Evolutionary conservation across 78 protist species (phyloP), one percentile per base, ranked within the genome.

Genomic region (Planoprotostelium fungivorum): DNA sequence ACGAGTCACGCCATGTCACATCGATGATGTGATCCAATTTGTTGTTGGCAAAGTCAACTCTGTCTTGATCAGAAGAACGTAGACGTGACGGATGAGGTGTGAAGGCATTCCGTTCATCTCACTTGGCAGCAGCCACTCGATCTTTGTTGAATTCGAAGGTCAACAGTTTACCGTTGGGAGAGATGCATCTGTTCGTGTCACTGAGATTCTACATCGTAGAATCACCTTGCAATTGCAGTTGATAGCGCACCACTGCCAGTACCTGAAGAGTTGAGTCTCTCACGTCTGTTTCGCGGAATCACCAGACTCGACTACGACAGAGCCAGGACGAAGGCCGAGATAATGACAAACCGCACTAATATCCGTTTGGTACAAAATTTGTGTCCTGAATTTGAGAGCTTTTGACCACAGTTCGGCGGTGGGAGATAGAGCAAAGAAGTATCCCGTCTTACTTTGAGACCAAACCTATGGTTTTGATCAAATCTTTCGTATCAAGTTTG

Each of bases 111-210:
- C n/a, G n/a, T n/a, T n/a, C n/a, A n/a, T n/a, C 73, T 51, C 73
- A 51, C 73, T 51, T 35, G 1, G 94, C 94, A 16, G 34, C 86
- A 36, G 28, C 34, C 31, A 92, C 94, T 28, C 99, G 89, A 31
- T 84, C 92, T 38, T 94, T 91, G 94, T 97, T 96, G 89, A 96
- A 97, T 29, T 97, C 99, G 73, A 91, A 95, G 37, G 99, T 97
- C 90, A 63, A 38, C 29, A 97, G 84, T 37, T 86, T 95, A 51
- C 99, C 99, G 1, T 36, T 1, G 29, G 96, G 96, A 36, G 92
- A 94, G n/a, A 97, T 86, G 0, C 96, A 93, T 9, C 95, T 51
- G 73, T 25, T 51, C 73, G 16, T 51, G 16, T 51, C 73, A 51
- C 31, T 51, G n/a, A n/a, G n/a, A 51, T 51, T 51, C 16, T 16